Evolutionary conservation across 2,329 filamentous ascomycete species (phyloP), one percentile per base, ranked within the genome.

Genomic region (Metarhizium anisopliae): DNA sequence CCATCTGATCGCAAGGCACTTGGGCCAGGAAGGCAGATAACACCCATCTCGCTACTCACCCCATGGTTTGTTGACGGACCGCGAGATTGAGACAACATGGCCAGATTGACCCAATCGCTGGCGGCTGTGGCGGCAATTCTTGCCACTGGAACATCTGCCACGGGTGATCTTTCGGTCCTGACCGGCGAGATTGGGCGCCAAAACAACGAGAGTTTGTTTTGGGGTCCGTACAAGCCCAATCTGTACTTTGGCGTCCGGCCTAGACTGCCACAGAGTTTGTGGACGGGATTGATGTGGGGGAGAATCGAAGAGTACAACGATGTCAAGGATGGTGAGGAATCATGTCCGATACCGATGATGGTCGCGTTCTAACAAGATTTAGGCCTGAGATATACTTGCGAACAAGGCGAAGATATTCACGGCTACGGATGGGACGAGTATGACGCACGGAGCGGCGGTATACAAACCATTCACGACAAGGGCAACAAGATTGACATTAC

Each of bases 371-470:
- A n/a, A 59, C 59, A 49, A 7, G 38, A 29, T 14, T 14, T 67
- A 94, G 90, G 86, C 64, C 87, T 96, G 64, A 85, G 94, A 61
- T 91, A 96, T 70, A 96, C 94, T 0, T 99, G 94, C 73, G 94
- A 97, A 71, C 94, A 99, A 70, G 83, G 94, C 69, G 90, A 95
- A 69, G 88, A 88, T 61, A 95, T 99, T 81, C 87, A 84, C 51
- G 93, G 93, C 55, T 99, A 99, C 70, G 94, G 94, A 59, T 99
- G 94, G 94, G 92, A 97, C 65, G 90, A 95, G 69, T 99, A 95
- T 70, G 94, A 99, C 72, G 86, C 91, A 25, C 82, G 94, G 56
- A 87, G 80, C 56, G 94, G 94, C 59, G 94, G 94, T 55, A 79
- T 89, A 25, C 90, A 99, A 72, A 89, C 88, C 0, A 93, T 99